Conservation (phyloP, 345 rosid species). For the Aquilaria malaccensis region DNA sequence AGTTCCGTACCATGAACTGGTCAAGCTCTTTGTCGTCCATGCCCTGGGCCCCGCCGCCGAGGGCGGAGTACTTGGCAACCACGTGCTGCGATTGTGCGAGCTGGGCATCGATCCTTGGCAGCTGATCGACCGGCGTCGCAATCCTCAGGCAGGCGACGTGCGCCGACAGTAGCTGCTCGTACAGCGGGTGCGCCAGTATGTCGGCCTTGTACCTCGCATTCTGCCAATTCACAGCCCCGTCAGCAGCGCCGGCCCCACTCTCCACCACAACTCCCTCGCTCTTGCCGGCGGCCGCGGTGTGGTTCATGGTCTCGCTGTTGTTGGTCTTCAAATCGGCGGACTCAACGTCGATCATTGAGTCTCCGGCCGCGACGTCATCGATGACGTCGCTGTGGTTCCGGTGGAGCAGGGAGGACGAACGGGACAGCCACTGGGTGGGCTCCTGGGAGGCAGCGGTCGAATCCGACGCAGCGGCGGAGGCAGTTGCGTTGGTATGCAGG, state of each 20-base stretch:
- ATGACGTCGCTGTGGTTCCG: constrained; percentile 49
- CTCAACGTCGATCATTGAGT: constrained; percentile 45
- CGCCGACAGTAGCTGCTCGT: constrained; percentile 87
- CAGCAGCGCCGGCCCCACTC: constrained; percentile 29
- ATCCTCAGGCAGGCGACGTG: constrained; percentile 86
- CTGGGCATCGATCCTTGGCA: constrained; percentile 95
- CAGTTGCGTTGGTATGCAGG: constrained; percentile 49
- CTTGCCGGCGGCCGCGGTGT: constrained; percentile 14
- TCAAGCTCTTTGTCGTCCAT: constrained; percentile 89
- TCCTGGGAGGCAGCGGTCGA: constrained; percentile 35
- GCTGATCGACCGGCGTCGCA: constrained; percentile 94
- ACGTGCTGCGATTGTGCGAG: constrained; percentile 94
- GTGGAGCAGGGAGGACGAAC: constrained; percentile 46
- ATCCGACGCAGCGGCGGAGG: constrained; percentile 28
- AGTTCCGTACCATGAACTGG: constrained; percentile 86
- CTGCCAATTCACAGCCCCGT: constrained; percentile 68
- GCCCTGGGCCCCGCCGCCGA: constrained; percentile 47
- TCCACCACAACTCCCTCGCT: constrained; percentile 37
- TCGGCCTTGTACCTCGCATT: constrained; percentile 85
- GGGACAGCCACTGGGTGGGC: constrained; percentile 70
- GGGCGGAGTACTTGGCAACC: constrained; percentile 74
- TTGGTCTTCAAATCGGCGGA: constrained; percentile 36
- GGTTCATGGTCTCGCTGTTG: constrained; percentile 26
- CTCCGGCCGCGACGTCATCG: constrained; percentile 41
- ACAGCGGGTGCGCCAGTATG: constrained; percentile 79